These are phyloP conservation scores for Plasmodium knowlesi DNA, from an alignment of 169 alveolate species.

Conservation along the genomic window DNA sequence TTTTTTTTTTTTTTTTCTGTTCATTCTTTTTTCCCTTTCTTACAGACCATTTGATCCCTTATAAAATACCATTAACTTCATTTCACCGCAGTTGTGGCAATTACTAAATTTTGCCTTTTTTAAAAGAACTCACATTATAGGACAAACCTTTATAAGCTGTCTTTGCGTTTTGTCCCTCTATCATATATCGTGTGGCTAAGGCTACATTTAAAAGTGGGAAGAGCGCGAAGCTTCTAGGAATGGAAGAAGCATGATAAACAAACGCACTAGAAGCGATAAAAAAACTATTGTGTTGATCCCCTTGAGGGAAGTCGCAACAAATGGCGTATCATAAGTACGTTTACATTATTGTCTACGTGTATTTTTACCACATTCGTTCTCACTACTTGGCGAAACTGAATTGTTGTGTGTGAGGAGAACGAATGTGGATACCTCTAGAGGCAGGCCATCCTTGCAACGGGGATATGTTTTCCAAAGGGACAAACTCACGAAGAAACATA, in stretches of 20 bases:
- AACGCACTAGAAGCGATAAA: not conserved
- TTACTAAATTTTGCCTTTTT: not conserved
- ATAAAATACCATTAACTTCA: not conserved
- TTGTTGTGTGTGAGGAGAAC: not conserved
- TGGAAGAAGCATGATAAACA: not conserved
- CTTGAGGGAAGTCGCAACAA: not conserved
- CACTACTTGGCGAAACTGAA: not conserved
- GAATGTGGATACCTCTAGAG: not conserved
- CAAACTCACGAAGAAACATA: not conserved
- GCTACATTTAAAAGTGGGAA: not conserved
- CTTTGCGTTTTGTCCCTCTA: not conserved
- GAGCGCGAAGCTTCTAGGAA: not conserved
- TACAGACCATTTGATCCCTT: conserved; percentile 11
- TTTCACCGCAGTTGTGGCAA: not conserved
- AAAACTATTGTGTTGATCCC: not conserved
- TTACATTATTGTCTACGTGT: not conserved
- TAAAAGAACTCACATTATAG: not conserved
- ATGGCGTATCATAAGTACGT: not conserved
- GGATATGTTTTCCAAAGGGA: not conserved
- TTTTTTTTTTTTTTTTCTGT: conserved; percentile 23
- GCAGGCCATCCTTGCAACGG: not conserved
- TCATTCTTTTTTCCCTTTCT: conserved; percentile 16
- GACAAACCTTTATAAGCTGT: not conserved
- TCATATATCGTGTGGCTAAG: not conserved
- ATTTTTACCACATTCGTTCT: not conserved